These are phyloP conservation scores for Sporisorium graminicola DNA, from an alignment of 1,284 basidiomycete species.

Conservation along the genomic window DNA sequence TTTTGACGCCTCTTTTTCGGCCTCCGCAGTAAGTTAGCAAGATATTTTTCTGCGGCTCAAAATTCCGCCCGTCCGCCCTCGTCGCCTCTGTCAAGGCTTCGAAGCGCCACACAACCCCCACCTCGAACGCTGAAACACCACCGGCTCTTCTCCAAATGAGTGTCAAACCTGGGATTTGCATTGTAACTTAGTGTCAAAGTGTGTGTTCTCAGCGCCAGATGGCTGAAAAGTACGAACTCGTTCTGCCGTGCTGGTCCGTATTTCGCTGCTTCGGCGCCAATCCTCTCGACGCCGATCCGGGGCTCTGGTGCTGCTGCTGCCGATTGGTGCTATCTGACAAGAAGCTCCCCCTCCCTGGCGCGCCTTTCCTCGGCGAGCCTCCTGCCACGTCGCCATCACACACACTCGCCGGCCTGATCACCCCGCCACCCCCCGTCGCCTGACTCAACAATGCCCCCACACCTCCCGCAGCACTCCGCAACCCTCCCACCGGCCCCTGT, in stretches of 20 bases:
- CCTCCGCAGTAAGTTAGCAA: no score
- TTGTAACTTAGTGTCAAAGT: no score
- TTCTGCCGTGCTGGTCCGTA: background rate
- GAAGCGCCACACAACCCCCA: no score
- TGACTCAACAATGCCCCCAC: slow-evolving; percentile 20
- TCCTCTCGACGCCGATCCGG: background rate
- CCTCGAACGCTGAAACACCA: no score
- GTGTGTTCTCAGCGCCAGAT: slow-evolving; percentile 21
- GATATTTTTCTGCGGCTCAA: no score
- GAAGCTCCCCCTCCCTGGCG: background rate
- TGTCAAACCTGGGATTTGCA: no score
- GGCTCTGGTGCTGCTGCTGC: background rate
- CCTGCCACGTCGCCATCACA: background rate
- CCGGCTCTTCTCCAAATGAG: no score
- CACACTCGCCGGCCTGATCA: slow-evolving; percentile 27
- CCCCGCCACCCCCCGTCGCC: slow-evolving; percentile 16
- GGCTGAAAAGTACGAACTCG: slow-evolving; percentile 26
- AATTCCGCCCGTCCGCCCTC: no score
- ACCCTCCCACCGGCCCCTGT: slow-evolving; percentile 11
- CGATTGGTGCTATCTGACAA: slow-evolving; percentile 11
- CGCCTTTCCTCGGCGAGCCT: background rate
- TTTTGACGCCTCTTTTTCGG: no score
- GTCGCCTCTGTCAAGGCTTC: no score
- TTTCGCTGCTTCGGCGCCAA: slow-evolving; percentile 2
- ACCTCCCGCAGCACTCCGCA: slow-evolving; percentile 7